Percentiles rank a stretch among this genome's conserved stretches.
Evolutionary conservation across 345 rosid genomes (phyloP).

Genomic region (Eucalyptus curtisii): DNA sequence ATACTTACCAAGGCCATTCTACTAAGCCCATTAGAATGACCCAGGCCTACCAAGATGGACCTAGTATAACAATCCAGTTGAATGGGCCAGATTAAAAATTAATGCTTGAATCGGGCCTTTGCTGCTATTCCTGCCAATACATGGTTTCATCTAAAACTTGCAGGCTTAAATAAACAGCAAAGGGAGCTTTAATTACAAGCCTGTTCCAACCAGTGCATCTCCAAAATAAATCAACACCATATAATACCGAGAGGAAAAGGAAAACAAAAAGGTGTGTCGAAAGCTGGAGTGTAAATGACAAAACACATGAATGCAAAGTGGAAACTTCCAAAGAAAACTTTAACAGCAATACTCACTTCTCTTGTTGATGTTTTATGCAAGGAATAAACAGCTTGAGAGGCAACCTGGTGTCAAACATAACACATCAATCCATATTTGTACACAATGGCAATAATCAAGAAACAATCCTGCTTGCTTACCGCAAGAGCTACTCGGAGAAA

Average conservation of each 20-base stretch:
- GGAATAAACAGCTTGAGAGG: constrained; percentile 84
- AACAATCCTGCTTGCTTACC: constrained; percentile 13
- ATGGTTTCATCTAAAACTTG: not conserved
- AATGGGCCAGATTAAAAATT: not conserved
- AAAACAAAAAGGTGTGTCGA: not conserved
- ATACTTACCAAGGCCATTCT: not conserved
- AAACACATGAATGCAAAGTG: not conserved
- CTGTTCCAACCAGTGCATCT: not conserved
- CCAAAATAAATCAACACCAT: not conserved
- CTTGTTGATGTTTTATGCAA: constrained; percentile 97
- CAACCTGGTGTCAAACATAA: constrained; percentile 30
- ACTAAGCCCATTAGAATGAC: not conserved
- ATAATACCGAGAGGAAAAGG: not conserved
- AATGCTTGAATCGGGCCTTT: not conserved
- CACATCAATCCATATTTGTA: not conserved
- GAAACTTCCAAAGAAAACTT: not conserved
- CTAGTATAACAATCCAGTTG: not conserved
- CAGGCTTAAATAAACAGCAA: not conserved
- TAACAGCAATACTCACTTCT: constrained; percentile 40
- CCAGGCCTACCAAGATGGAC: not conserved
- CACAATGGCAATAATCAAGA: not conserved
- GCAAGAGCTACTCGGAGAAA: constrained; percentile 64
- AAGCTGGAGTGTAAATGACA: not conserved
- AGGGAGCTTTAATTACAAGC: not conserved
- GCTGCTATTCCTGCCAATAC: not conserved